Base-by-base conservation (phyloP, 345 rosid species). In the Syzygium oleosum region DNA sequence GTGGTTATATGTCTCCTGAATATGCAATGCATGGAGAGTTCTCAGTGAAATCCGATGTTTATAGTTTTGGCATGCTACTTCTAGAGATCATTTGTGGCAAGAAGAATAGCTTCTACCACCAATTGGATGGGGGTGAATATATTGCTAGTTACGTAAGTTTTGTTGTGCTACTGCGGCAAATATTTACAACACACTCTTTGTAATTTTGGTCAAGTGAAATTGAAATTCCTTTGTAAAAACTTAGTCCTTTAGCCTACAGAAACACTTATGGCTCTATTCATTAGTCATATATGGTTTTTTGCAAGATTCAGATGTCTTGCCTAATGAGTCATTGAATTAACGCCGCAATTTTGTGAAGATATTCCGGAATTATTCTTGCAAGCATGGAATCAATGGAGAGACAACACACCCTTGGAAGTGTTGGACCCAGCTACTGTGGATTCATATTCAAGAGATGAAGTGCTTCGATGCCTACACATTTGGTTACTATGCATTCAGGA, bases 401-500 rank as follows among this genome's bases (percentile, higher is more conserved):
- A 85, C 12, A 91, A 89, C 27, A 88, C 52, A 1, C 73, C 89
- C 1, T 16, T 85, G 86, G 65, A 89, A 7, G 79, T 90, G 78
- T 6, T 88, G 58, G 91, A 91, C 87, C 25, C 88, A 2, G 85
- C 52, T 6, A 43, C 88, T 31, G 51, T 68, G 77, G 88, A 85
- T 43, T 84, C 87, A 41, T 58, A 51, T 85, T 55, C 89, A 2
- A 84, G 78, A 84, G 85, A 78, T 87, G 88, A 92, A 85, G 88
- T 89, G 8, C 6, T 88, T 38, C 87, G 52, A 38, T 92, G 91
- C 90, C 89, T 91, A 22, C 87, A 91, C 5, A n/a, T 92, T 38
- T 86, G 88, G 10, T 87, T 92, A 21, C 52, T 90, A 51, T 90
- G 91, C 51, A 89, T 90, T 86, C 91, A 92, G n/a, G 91, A 90